Conservation (phyloP, 2,329 filamentous ascomycete species). For the Exophiala bonariae region DNA sequence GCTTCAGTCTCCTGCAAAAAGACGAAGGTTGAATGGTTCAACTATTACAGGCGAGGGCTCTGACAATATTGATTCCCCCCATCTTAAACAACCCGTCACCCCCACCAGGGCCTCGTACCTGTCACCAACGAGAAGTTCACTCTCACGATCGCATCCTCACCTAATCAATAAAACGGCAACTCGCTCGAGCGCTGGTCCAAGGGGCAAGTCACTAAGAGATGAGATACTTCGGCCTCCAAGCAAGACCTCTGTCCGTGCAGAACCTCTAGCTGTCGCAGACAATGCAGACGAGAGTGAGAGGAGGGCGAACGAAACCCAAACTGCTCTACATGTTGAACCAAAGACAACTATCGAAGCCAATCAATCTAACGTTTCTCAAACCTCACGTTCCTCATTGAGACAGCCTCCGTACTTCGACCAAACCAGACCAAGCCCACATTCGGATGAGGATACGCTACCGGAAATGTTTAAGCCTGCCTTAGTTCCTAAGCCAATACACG, state of each 20-base stretch:
- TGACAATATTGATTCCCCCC: background rate
- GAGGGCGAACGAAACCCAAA: too few relatives aligned
- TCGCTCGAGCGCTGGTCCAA: conserved; percentile 9
- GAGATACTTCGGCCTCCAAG: conserved; percentile 12
- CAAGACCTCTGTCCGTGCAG: too few relatives aligned
- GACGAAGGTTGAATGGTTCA: conserved; percentile 10
- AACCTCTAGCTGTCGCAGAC: too few relatives aligned
- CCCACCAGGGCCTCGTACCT: conserved; percentile 27
- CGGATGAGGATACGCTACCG: background rate
- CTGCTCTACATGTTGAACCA: too few relatives aligned
- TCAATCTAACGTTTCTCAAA: too few relatives aligned
- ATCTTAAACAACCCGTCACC: conserved; percentile 15
- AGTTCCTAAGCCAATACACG: conserved; percentile 14
- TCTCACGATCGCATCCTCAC: conserved; percentile 29
- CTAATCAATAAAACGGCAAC: conserved; percentile 17
- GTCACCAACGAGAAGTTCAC: conserved; percentile 29
- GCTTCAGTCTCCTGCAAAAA: conserved; percentile 20
- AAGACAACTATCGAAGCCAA: too few relatives aligned
- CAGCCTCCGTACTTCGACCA: too few relatives aligned
- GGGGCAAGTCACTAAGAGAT: conserved; percentile 17
- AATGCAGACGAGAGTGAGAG: too few relatives aligned
- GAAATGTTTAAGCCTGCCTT: conserved; percentile 18
- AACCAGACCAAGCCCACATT: too few relatives aligned
- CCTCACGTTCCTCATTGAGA: too few relatives aligned
- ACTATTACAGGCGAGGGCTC: background rate